These are phyloP conservation scores for Penicillium nucicola DNA, from an alignment of 495 filamentous ascomycete species.

Conservation along the genomic window DNA sequence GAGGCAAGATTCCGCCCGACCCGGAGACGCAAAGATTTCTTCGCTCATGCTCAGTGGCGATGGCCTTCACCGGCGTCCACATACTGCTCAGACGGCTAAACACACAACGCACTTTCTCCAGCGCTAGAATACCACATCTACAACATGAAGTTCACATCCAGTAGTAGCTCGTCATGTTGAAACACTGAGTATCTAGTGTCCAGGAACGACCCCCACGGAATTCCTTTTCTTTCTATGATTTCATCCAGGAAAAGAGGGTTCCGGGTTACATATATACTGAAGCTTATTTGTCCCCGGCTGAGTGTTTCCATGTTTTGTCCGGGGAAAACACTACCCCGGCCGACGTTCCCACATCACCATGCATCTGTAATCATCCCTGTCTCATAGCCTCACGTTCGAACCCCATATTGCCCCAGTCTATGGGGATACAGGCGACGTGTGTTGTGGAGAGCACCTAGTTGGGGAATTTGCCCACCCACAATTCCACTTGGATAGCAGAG, in stretches of 20 bases:
- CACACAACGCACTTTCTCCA: neutral
- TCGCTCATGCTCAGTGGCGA: slow-evolving; percentile 6
- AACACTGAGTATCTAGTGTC: neutral
- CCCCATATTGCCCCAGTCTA: slow-evolving; percentile 31
- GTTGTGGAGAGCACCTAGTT: slow-evolving; percentile 30
- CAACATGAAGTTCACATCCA: too few species aligned
- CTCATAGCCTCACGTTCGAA: slow-evolving; percentile 20
- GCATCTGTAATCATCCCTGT: slow-evolving; percentile 15
- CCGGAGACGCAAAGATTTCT: slow-evolving; percentile 10
- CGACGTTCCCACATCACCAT: slow-evolving; percentile 12
- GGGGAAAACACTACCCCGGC: slow-evolving; percentile 40
- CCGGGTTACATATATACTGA: slow-evolving; percentile 22
- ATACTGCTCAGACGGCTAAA: slow-evolving; percentile 11
- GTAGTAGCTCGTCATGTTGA: too few species aligned
- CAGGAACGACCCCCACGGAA: neutral
- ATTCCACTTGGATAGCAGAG: slow-evolving; percentile 10
- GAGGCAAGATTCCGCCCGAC: slow-evolving; percentile 8
- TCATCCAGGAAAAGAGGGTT: slow-evolving; percentile 12
- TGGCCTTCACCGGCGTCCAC: slow-evolving; percentile 6
- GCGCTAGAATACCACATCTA: too few species aligned
- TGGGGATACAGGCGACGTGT: slow-evolving; percentile 26
- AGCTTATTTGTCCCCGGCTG: slow-evolving; percentile 21
- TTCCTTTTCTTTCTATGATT: neutral
- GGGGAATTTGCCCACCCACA: slow-evolving; percentile 20
- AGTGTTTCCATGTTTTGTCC: slow-evolving; percentile 22